Evolutionary conservation across 768 basidiomycete species (phyloP), one percentile per base, ranked within the genome.

Genomic region (Suillus alpinus): DNA sequence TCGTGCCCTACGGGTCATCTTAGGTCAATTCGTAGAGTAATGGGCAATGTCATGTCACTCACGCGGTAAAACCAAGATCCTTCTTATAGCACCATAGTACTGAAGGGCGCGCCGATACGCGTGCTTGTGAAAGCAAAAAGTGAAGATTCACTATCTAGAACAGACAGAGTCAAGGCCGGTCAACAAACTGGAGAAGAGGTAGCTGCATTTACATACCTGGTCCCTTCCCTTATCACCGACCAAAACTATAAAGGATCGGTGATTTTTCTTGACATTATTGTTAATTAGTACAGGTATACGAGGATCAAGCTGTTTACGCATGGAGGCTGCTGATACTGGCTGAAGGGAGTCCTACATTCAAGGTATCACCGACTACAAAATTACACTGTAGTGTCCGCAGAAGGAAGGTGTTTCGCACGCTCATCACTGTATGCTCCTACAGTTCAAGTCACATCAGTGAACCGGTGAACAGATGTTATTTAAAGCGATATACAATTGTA

Each of bases 1-100:
- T 34, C 96, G 89, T 76, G 98, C 95, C 65, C 92, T 93, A 62
- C 18, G 34, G 13, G 26, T 39, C 16, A 23, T 26, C 23, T 55
- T 37, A 18, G 16, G 53, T 6, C 53, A 26, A 1, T 18, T 18
- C 36, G 8, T 1, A 55, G 39, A 39, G 16, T 6, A n/a, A n/a
- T n/a, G n/a, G n/a, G n/a, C n/a, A 39, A 39, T 26, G 26, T 26
- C 23, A 18, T 57, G 20, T 10, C 29, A 78, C 86, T 65, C 66
- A 90, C 92, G 85, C 95, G 9, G 94, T 95, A 70, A 99, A 99
- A 0, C 95, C 96, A 0, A 99, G 81, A 41, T 98, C 95, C 72
- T 98, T 98, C 78, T 97, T 98, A 81, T 99, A 99, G 68, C 95
- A 97, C 97, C 97, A 99, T 62, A 98, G 77, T 1, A 97, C 95